These are phyloP conservation scores for Rhizopogon sp. DNA, from an alignment of 768 basidiomycete genomes.

Conservation along the genomic window DNA sequence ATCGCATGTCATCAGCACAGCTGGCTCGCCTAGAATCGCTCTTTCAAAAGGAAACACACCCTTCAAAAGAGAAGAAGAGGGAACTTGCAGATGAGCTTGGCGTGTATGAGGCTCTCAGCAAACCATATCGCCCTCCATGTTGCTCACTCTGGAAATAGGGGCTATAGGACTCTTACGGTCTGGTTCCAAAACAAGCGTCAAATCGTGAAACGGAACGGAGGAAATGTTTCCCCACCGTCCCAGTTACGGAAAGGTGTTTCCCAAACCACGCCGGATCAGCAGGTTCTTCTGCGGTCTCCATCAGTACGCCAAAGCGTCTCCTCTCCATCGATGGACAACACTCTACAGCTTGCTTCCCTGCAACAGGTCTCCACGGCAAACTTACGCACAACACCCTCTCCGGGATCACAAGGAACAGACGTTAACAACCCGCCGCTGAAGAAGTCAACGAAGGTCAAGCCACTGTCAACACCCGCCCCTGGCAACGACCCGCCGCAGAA, in stretches of 20 bases:
- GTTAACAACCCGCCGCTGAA: not conserved
- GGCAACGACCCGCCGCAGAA: not conserved
- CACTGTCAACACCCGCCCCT: slow-evolving; percentile 8
- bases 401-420: not conserved
- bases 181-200: slow-evolving; percentile 86
- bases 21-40: slow-evolving; percentile 21
- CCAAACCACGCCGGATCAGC: not conserved
- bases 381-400: not conserved
- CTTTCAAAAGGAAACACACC: slow-evolving; percentile 25
- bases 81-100: slow-evolving; percentile 21
- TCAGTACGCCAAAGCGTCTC: slow-evolving; percentile 24
- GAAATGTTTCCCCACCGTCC: not conserved
- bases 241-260: not conserved
- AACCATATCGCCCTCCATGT: not conserved
- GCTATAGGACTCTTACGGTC: slow-evolving; percentile 50
- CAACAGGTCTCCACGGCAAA: not conserved
- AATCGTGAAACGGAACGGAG: slow-evolving; percentile 29
- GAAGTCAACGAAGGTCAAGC: slow-evolving; percentile 13
- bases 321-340: slow-evolving; percentile 17
- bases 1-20: slow-evolving; percentile 31
- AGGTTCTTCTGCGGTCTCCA: slow-evolving; percentile 2
- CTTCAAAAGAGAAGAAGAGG: slow-evolving; percentile 23
- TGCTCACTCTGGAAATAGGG: slow-evolving; percentile 19
- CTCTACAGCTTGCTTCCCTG: not conserved
- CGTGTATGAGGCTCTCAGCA: slow-evolving; percentile 18